Evolutionary conservation across 805 yeast species (phyloP).

Genomic region (Schizosaccharomyces cryophilus): DNA sequence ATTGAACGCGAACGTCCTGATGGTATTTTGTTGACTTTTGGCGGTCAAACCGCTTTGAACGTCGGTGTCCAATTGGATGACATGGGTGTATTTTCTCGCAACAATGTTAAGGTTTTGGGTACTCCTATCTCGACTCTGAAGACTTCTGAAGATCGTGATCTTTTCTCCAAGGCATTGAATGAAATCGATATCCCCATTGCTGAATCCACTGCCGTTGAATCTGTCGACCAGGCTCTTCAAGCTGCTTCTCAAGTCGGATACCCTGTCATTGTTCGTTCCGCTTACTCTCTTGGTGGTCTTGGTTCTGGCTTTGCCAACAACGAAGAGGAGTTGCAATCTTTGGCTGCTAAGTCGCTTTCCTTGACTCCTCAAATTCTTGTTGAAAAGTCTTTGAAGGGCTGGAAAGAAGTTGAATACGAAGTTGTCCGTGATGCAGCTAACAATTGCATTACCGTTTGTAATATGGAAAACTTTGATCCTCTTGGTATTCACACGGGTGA

Average conservation of each 20-base stretch:
- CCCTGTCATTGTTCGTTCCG: conserved; percentile 93
- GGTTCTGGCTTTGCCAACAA: conserved; percentile 92
- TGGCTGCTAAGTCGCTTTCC: conserved; percentile 72
- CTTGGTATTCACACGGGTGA: conserved; percentile 98
- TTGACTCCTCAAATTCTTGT: conserved; percentile 86
- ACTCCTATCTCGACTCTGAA: conserved; percentile 91
- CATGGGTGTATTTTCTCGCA: conserved; percentile 79
- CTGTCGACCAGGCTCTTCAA: conserved; percentile 72
- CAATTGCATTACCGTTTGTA: conserved; percentile 96
- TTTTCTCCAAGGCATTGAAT: conserved; percentile 82
- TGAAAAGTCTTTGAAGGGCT: conserved; percentile 79
- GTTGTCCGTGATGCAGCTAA: conserved; percentile 94
- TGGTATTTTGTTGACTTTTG: conserved; percentile 84
- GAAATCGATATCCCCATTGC: conserved; percentile 94
- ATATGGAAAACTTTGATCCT: conserved; percentile 97
- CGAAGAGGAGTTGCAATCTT: conserved; percentile 56
- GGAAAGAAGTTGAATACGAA: conserved; percentile 97
- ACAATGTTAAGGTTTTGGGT: conserved; percentile 83
- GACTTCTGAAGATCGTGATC: conserved; percentile 92
- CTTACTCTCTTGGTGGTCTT: conserved; percentile 88
- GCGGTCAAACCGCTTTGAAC: conserved; percentile 94
- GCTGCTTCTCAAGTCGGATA: conserved; percentile 79
- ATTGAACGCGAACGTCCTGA: conserved; percentile 93
- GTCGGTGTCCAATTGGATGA: conserved; percentile 88
- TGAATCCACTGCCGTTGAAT: conserved; percentile 83